Evolutionary conservation across 805 yeast species (phyloP).

Genomic region (Lachancea meyersii): DNA sequence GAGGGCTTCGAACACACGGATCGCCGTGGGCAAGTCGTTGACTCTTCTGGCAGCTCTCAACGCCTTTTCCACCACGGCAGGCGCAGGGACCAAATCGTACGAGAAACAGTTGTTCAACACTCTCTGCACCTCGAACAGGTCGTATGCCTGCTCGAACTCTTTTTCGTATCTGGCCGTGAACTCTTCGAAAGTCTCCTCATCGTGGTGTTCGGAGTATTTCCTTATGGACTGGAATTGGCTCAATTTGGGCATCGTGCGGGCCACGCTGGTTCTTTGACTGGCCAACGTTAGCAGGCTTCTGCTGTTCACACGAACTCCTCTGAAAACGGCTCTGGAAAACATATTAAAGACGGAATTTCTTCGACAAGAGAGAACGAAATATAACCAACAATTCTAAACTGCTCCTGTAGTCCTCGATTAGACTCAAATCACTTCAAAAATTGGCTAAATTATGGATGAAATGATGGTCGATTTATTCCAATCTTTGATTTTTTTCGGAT

Average conservation of each 20-base stretch:
- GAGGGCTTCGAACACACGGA: constrained; percentile 95
- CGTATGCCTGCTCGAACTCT: constrained; percentile 92
- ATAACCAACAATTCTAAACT: neutral
- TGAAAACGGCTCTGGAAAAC: constrained; percentile 25
- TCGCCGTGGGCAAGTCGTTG: constrained; percentile 97
- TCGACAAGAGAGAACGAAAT: neutral
- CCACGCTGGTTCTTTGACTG: neutral
- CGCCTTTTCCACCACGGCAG: constrained; percentile 91
- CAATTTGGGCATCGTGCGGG: constrained; percentile 11
- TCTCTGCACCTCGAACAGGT: constrained; percentile 83
- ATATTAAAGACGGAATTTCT: constrained; percentile 7
- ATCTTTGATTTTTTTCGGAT: neutral
- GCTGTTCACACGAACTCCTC: constrained; percentile 15
- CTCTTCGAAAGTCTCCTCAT: constrained; percentile 92
- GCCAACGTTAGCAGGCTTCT: constrained; percentile 14
- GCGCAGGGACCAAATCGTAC: constrained; percentile 97
- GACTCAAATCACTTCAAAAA: neutral
- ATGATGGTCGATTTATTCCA: no score
- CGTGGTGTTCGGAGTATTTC: constrained; percentile 73
- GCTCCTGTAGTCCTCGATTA: neutral
- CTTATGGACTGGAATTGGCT: constrained; percentile 36
- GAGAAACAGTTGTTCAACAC: constrained; percentile 96
- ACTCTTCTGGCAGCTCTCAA: constrained; percentile 98
- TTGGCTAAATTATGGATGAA: no score
- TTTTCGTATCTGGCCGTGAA: constrained; percentile 86